phyloP scores from a whole-genome alignment of 129 eudicot genomes.

The carrot (Daucus carota) region DH1_v3.0 NC_030383.2:3766001-3766500 shows the following conservation, averaged over 20 bases:
- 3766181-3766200: conserved; percentile 68
- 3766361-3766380: too few relatives aligned
- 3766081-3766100: background rate
- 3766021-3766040: conserved; percentile 75
- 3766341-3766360: too few relatives aligned
- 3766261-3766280: too few relatives aligned
- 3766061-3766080: background rate
- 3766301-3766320: too few relatives aligned
- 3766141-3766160: conserved; percentile 59
- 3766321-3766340: too few relatives aligned
- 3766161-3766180: conserved; percentile 67
- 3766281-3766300: too few relatives aligned
- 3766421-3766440: too few relatives aligned
- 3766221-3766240: conserved; percentile 85
- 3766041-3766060: background rate
- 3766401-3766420: too few relatives aligned
- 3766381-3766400: too few relatives aligned
- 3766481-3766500: too few relatives aligned
- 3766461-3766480: too few relatives aligned
- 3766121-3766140: conserved; percentile 44
- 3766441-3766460: too few relatives aligned
- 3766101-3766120: background rate
- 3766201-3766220: conserved; percentile 80
- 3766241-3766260: conserved; percentile 98
- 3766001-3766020: conserved; percentile 76